Base-by-base conservation (phyloP, 2,329 filamentous ascomycete genomes). In the Uncinocarpus reesii region DNA sequence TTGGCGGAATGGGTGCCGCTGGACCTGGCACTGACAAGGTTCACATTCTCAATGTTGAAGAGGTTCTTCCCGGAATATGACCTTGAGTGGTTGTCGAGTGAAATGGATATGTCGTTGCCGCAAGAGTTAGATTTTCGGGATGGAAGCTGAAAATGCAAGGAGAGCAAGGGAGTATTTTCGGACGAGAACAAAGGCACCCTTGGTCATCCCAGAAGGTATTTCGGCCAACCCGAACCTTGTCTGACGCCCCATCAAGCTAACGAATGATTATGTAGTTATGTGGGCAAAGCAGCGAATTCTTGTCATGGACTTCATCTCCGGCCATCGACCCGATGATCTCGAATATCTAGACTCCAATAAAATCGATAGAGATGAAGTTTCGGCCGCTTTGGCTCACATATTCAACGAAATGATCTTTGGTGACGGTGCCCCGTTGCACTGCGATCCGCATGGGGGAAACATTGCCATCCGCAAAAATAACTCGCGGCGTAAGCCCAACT, bases 321-420 rank as follows among this genome's bases (percentile, higher is more conserved):
- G 92, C 28, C 79, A 80, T 57, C 83, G 92, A 16, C 83, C 88
- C 1, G 92, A 98, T 63, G 90, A 98, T 62, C 76, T 96, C 1
- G 79, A 79, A 13, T 96, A 85, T 62, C 73, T 98, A 2, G 92
- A 96, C 64, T 71, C 75, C 5, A 84, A 93, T 62, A 77, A 79
- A 50, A 98, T 98, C 62, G 87, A 94, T 65, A 81, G 92, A 16
- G 92, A 96, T 61, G 90, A 96, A 66, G 92, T 98, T 4, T 94
- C 89, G 0, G 89, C 90, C 1, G 84, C 88, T 0, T 73, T 98
- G 3, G 84, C 92, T 0, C 81, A 83, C 51, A 87, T 98, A 51
- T 98, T 98, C 76, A 98, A 98, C 71, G 89, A 96, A 64, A 98
- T 98, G 92, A 95, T 98, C 57, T 98, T 98, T 56, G 89, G 90